Evolutionary conservation across 163 green algal genomes (phyloP), one percentile per base, ranked within the genome.

Genomic region (Volvox carteri): DNA sequence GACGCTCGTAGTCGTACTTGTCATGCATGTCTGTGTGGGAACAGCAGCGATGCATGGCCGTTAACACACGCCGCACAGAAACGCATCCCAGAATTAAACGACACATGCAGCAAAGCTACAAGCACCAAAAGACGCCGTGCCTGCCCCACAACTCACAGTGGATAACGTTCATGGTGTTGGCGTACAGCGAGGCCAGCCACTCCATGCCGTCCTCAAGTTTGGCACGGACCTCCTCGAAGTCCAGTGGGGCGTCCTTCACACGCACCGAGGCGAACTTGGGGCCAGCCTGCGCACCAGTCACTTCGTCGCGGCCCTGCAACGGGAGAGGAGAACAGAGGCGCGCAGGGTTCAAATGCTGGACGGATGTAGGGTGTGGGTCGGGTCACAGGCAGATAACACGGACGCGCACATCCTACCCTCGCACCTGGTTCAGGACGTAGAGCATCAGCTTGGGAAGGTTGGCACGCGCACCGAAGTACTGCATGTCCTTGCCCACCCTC

Each of bases 391-490:
- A n/a, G n/a, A n/a, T n/a, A n/a, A n/a, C n/a, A n/a, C n/a, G n/a
- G n/a, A n/a, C n/a, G n/a, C n/a, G n/a, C n/a, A n/a, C n/a, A n/a
- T n/a, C n/a, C n/a, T n/a, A n/a, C n/a, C n/a, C n/a, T n/a, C 73
- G 21, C 18, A 81, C 73, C 70, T 86, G 67, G 83, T 97, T 97
- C 35, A 97, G 76, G 2, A 46, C 62, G 92, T 96, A 96, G 60
- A 97, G 93, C 75, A 97, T 84, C 80, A 96, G 89, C 94, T 97
- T 97, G 84, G 93, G 92, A 81, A 97, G 89, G 92, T 97, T 97
- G 94, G 89, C 92, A 39, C 95, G 93, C 30, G 95, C 95, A 14
- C 95, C 95, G 39, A 97, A 97, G 92, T 94, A 97, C 91, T 97
- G 94, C 93, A 96, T 95, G 87, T 95, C 90, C 77, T 93, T 92